A percentile compares a stretch with the other conserved stretches of the same genome.
phyloP scores from a whole-genome alignment of 2,329 filamentous ascomycete genomes.

The Fusarium decemcellulare region DNA sequence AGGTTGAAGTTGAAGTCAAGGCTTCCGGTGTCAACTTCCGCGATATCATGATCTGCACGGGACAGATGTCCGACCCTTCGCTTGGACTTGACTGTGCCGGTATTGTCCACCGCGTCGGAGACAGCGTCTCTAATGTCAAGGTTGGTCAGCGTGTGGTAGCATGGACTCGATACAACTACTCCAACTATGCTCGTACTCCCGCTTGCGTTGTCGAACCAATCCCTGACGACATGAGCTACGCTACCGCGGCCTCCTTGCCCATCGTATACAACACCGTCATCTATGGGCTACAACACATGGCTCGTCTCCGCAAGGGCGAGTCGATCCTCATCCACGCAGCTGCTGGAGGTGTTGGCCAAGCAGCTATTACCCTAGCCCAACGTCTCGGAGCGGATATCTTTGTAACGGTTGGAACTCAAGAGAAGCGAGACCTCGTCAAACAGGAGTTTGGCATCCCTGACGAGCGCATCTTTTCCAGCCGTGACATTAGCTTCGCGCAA shows the following conservation, averaged over 20 bases:
- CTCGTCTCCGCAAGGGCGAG: slow-evolving; percentile 27
- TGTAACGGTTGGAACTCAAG: slow-evolving; percentile 48
- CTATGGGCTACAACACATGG: slow-evolving; percentile 12
- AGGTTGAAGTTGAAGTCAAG: slow-evolving; percentile 20
- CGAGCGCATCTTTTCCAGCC: neutral
- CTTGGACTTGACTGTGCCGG: slow-evolving; percentile 19
- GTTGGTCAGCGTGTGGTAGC: no score
- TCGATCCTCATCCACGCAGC: slow-evolving; percentile 48
- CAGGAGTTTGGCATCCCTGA: neutral
- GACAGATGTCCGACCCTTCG: slow-evolving; percentile 4
- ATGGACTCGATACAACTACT: no score
- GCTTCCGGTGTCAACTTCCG: slow-evolving; percentile 28
- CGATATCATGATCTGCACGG: slow-evolving; percentile 23
- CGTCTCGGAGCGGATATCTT: slow-evolving; percentile 44
- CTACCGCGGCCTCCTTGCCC: slow-evolving; percentile 21
- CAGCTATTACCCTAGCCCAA: slow-evolving; percentile 45
- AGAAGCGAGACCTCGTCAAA: slow-evolving; percentile 38
- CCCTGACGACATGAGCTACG: slow-evolving; percentile 19
- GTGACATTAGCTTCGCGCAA: neutral
- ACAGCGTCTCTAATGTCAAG: no score
- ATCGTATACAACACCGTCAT: slow-evolving; percentile 24
- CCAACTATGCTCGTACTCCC: no score
- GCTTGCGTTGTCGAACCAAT: neutral
- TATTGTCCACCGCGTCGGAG: neutral
- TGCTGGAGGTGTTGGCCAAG: slow-evolving; percentile 43